Percentiles rank a stretch among this genome's conserved stretches.
Conservation (phyloP, 441 rosid genomes). For the Sinapis alba region DNA sequence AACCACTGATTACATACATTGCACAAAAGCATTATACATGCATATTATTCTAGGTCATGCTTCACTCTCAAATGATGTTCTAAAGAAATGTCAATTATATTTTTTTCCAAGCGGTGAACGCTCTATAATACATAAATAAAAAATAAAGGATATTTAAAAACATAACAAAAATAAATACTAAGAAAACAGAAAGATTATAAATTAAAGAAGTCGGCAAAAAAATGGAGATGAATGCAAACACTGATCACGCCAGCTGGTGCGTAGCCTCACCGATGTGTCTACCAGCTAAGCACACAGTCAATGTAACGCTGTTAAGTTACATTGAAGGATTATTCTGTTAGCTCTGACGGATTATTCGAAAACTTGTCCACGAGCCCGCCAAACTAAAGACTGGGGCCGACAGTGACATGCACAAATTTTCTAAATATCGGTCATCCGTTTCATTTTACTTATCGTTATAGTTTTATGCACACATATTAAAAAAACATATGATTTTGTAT, state of each 20-base stretch:
- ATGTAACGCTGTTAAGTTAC: slow-evolving; percentile 23
- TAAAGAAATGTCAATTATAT: background rate
- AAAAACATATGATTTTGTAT: too few relatives aligned
- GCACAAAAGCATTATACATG: background rate
- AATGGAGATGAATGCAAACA: background rate
- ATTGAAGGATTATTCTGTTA: slow-evolving; percentile 28
- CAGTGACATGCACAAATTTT: too few relatives aligned
- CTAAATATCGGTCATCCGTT: too few relatives aligned
- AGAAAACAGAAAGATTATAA: background rate
- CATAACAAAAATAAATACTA: background rate
- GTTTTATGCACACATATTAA: too few relatives aligned
- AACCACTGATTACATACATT: slow-evolving; percentile 18
- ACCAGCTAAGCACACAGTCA: slow-evolving; percentile 33
- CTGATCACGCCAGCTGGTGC: slow-evolving; percentile 31
- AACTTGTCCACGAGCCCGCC: slow-evolving; percentile 28
- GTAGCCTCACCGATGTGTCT: slow-evolving; percentile 6
- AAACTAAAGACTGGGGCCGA: slow-evolving; percentile 20
- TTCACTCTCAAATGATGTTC: background rate
- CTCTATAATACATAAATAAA: too few relatives aligned
- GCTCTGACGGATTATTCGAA: slow-evolving; percentile 29
- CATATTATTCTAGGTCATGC: background rate
- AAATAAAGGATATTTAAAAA: background rate
- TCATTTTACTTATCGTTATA: too few relatives aligned
- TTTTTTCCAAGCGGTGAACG: too few relatives aligned
- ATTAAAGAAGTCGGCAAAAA: background rate